These are phyloP conservation scores for Aspergillus vadensis DNA, from an alignment of 2,329 filamentous ascomycete species.

Conservation along the genomic window DNA sequence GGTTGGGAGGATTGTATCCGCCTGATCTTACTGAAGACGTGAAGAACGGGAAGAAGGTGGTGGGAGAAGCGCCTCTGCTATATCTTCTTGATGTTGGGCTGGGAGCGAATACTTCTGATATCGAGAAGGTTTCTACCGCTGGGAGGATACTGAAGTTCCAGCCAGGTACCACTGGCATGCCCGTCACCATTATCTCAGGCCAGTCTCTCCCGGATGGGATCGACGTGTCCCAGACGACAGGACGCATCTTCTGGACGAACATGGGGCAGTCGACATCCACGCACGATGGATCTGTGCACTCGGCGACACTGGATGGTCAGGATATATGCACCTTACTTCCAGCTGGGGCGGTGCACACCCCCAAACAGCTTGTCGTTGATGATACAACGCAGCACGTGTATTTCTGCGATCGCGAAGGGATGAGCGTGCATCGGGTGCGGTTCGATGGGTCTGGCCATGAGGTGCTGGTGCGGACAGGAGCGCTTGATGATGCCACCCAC, in stretches of 20 bases:
- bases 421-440: constrained; percentile 39
- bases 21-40: no score
- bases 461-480: constrained; percentile 22
- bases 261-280: constrained; percentile 54
- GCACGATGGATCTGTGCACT: constrained; percentile 47
- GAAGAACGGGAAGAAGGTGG: no score
- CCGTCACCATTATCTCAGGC: not conserved
- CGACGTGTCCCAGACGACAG: constrained; percentile 34
- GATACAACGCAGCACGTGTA: constrained; percentile 35
- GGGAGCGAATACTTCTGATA: no score
- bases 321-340: constrained; percentile 49
- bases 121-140: no score
- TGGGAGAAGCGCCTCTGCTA: no score
- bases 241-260: constrained; percentile 53
- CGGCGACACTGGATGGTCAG: constrained; percentile 11
- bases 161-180: no score
- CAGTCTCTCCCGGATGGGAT: constrained; percentile 50
- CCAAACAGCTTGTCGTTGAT: constrained; percentile 46
- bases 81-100: no score
- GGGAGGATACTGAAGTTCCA: no score
- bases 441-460: constrained; percentile 33
- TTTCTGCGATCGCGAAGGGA: constrained; percentile 49
- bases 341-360: constrained; percentile 52
- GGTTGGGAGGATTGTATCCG: no score
- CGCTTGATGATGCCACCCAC: not conserved